A percentile compares a stretch with the other conserved stretches of the same genome.
Evolutionary conservation across 2,329 filamentous ascomycete species (phyloP).

Genomic region (Trichoderma sp.): DNA sequence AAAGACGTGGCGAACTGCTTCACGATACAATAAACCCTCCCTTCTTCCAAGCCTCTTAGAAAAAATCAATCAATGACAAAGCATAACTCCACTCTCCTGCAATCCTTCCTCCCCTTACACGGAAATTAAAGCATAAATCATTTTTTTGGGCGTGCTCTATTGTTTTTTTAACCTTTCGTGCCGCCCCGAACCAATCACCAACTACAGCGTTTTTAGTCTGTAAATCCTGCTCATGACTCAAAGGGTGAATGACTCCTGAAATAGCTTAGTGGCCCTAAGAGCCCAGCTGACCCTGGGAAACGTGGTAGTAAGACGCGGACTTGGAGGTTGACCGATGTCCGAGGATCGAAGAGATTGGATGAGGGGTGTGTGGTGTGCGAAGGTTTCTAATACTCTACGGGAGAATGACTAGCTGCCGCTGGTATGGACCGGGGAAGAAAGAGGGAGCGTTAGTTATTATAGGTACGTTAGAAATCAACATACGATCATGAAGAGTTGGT

Average conservation of each 20-base stretch:
- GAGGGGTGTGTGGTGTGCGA: not conserved
- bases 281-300: not conserved
- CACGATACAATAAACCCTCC: not conserved
- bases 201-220: not conserved
- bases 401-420: not conserved
- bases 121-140: not conserved
- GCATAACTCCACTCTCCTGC: not conserved
- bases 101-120: not conserved
- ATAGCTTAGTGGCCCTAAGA: not conserved
- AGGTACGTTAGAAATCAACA: not conserved
- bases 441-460: not conserved
- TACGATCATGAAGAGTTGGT: not conserved
- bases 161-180: not conserved
- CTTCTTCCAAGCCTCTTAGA: not conserved
- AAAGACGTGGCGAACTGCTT: not conserved
- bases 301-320: constrained; percentile 26
- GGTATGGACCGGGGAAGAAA: not conserved
- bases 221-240: not conserved
- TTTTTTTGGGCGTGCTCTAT: not conserved
- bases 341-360: constrained; percentile 22
- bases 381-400: not conserved
- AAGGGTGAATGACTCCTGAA: not conserved
- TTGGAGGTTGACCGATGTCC: constrained; percentile 35
- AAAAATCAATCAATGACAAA: not conserved
- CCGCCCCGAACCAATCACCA: not conserved